Base-by-base conservation (phyloP, 257 asterid species). In the Solanum pinnatisectum region DNA sequence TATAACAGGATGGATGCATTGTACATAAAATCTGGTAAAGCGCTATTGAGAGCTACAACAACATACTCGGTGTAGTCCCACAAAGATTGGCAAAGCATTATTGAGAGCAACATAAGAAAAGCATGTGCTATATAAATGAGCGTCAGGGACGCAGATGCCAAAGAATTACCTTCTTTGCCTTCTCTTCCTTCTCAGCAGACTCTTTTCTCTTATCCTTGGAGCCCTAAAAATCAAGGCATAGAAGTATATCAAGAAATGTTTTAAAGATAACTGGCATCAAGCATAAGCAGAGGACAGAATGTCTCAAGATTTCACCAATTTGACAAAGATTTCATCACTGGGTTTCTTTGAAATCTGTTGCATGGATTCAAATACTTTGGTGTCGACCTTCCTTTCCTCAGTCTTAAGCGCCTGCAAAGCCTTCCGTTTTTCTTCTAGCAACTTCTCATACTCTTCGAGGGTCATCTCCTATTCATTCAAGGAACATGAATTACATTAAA, bases 371-470 rank as follows among this genome's bases (percentile, higher is more conserved):
- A 96, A 95, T 89, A 84, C 98, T 84, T 95, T 95, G 44, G 70
- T 86, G 84, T 95, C 98, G 73, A 96, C 98, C 90, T 95, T 96
- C 97, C 99, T 94, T 87, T 89, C 95, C 94, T 96, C 98, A 84
- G 96, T 87, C 89, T 93, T 95, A 74, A 90, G 94, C 65, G 92
- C 90, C 88, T 89, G 96, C 89, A 95, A 88, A 81, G 95, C 95
- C 92, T 96, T 94, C 87, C 97, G 92, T 89, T 94, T 96, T 87
- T 96, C 99, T 76, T 95, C 98, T 84, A 92, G 91, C 89, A 94
- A 85, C 93, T 94, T 96, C 92, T 95, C 98, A 72, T 95, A 96
- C 91, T 96, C 99, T 89, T 94, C 98, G 88, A 96, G 94, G 12
- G 99, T 96, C 98, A 96, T 96, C 91, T 95, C 98, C 99, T 96